These are phyloP conservation scores for Parastagonospora avenae DNA, from an alignment of 2,329 filamentous ascomycete species.

Conservation along the genomic window DNA sequence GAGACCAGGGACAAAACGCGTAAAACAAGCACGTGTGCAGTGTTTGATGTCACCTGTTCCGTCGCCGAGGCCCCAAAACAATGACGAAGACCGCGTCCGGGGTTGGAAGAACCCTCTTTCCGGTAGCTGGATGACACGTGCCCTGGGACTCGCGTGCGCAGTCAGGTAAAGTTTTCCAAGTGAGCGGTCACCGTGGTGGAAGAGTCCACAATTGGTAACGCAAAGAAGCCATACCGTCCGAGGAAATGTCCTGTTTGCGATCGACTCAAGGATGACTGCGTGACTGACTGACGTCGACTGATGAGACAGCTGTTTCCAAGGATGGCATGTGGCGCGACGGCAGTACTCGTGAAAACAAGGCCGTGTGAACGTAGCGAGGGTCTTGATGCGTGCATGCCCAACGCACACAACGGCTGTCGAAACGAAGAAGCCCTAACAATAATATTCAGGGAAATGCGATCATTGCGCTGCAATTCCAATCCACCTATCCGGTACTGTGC, in stretches of 20 bases:
- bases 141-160: too few relatives aligned
- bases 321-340: not conserved
- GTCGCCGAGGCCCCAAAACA: too few relatives aligned
- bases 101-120: too few relatives aligned
- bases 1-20: not conserved
- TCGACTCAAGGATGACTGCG: not conserved
- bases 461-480: slow-evolving; percentile 30
- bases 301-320: not conserved
- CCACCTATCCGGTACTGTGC: slow-evolving; percentile 45
- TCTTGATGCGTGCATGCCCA: slow-evolving; percentile 23
- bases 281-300: not conserved
- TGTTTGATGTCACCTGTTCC: not conserved
- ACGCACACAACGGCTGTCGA: slow-evolving; percentile 8
- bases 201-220: not conserved
- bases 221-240: not conserved
- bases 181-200: not conserved
- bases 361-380: slow-evolving; percentile 9
- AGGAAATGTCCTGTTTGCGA: not conserved
- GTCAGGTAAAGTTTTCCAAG: not conserved
- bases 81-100: too few relatives aligned
- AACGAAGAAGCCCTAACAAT: slow-evolving; percentile 9
- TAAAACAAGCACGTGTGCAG: not conserved
- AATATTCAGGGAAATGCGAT: slow-evolving; percentile 10
- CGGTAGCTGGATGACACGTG: too few relatives aligned
- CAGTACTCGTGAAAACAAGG: not conserved